Base-by-base conservation (phyloP, 1,284 basidiomycete species). In the Laetiporus sulphureus region DNA sequence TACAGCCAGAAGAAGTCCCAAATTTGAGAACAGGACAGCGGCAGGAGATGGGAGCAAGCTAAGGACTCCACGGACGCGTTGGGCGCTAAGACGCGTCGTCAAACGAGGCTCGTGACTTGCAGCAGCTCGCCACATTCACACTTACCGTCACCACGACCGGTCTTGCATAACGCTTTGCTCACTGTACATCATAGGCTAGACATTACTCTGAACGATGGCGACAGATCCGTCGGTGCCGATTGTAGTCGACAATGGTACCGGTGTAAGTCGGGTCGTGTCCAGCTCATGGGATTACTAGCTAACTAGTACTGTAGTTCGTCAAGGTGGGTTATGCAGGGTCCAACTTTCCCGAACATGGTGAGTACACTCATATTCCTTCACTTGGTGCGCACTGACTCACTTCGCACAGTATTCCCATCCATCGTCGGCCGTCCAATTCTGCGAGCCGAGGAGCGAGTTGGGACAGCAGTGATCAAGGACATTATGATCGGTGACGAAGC, bases 401-500 rank as follows among this genome's bases (percentile, higher is more conserved):
- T 15, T 27, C n/a, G 13, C 31, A 1, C 53, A 93, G 91, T 97
- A 44, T 99, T 99, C 61, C 91, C 95, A 2, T 98, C 95, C 34
- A 84, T 99, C 54, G 83, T 99, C 51, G 96, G 95, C 32, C 83
- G 95, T 15, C 95, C 95, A 30, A 99, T 99, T 61, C 73, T 99
- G 47, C 91, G 96, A 47, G 91, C 95, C 8, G 96, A 99, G 68
- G 95, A 99, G 68, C 88, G 93, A 46, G 79, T 91, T 42, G 83
- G 91, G 48, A 71, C 79, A 24, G 75, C 83, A 6, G 65, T 82
- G 48, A 94, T 97, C 72, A 91, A 91, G 62, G 95, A 99, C 67
- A 86, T 99, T 66, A 98, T 99, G 93, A 72, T 96, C 61, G 93
- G 94, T 49, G 91, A 95, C 67, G 92, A 97, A 63, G 96, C 96